Evolutionary conservation across 169 alveolate genomes (phyloP).

Genomic region (Eimeria praecox): DNA sequence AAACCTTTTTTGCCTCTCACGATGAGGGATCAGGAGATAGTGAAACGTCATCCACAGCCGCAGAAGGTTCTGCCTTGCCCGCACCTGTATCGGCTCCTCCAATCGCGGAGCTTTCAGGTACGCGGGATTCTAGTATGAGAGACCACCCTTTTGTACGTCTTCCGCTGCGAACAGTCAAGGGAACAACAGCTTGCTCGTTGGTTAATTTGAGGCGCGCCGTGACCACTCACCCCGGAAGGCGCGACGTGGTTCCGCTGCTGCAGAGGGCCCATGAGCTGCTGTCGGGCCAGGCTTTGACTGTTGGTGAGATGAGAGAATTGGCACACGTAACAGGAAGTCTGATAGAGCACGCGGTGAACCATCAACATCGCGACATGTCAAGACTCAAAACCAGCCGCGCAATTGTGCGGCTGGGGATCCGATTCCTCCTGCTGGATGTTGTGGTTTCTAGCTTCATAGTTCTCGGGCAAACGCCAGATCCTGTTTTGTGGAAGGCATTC

Average conservation of each 20-base stretch:
- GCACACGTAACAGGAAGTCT: neutral
- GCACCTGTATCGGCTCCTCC: neutral
- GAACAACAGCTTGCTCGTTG: neutral
- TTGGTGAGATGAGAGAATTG: neutral
- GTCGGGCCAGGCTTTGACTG: too few species aligned
- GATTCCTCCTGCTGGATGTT: neutral
- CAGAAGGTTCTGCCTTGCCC: neutral
- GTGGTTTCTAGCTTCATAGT: neutral
- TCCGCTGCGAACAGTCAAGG: neutral
- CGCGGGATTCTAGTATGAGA: neutral
- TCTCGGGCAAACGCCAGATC: neutral
- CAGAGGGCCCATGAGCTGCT: too few species aligned
- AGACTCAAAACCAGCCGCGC: neutral
- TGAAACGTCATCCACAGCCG: neutral
- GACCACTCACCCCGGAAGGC: too few species aligned
- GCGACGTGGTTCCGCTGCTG: too few species aligned
- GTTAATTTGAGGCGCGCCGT: neutral
- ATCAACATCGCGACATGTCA: neutral
- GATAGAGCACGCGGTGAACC: neutral
- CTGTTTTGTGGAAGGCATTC: neutral
- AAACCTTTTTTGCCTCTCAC: neutral
- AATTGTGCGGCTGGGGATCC: neutral
- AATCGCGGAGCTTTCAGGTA: neutral
- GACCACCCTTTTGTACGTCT: neutral
- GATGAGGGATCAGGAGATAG: neutral